Evolutionary conservation across 2,329 filamentous ascomycete genomes (phyloP).

Genomic region (Xylogone sp.): DNA sequence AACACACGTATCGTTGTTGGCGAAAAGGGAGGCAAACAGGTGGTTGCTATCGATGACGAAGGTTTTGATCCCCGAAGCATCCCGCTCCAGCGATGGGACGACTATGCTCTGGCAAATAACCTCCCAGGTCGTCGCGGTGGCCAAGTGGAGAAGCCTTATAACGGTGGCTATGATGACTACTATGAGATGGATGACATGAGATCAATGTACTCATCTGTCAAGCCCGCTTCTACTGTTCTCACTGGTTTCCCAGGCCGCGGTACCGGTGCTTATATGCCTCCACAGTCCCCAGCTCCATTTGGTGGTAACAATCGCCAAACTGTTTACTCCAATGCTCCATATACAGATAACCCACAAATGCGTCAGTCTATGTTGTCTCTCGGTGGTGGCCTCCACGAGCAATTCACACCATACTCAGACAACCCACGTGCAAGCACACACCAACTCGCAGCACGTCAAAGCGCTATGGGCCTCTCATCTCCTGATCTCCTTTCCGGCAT

Average conservation of each 20-base stretch:
- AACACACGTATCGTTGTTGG: constrained; percentile 97
- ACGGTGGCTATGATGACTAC: constrained; percentile 66
- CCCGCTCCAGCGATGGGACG: constrained; percentile 94
- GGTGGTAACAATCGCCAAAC: constrained; percentile 40
- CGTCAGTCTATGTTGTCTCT: constrained; percentile 73
- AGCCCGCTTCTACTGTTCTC: constrained; percentile 80
- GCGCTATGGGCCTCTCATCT: constrained; percentile 51
- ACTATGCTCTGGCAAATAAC: constrained; percentile 83
- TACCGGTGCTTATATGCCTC: constrained; percentile 65
- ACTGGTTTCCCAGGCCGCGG: constrained; percentile 71
- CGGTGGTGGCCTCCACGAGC: constrained; percentile 38
- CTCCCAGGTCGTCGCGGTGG: constrained; percentile 86
- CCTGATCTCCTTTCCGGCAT: constrained; percentile 30
- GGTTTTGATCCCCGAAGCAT: constrained; percentile 89
- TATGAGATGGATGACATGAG: constrained; percentile 99
- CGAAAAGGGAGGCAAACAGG: constrained; percentile 84
- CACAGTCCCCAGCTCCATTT: constrained; percentile 74
- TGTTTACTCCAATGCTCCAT: constrained; percentile 38
- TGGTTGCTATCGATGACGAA: constrained; percentile 83
- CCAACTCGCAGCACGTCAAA: constrained; percentile 35
- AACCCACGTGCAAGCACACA: constrained; percentile 38
- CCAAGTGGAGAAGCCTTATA: constrained; percentile 60
- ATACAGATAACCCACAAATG: constrained; percentile 50
- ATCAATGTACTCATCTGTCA: constrained; percentile 89
- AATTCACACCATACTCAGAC: constrained; percentile 56